A percentile compares a stretch with the other conserved stretches of the same genome.
These are phyloP conservation scores for Aspergillus campestris DNA, from an alignment of 495 filamentous ascomycete species.

Conservation along the genomic window DNA sequence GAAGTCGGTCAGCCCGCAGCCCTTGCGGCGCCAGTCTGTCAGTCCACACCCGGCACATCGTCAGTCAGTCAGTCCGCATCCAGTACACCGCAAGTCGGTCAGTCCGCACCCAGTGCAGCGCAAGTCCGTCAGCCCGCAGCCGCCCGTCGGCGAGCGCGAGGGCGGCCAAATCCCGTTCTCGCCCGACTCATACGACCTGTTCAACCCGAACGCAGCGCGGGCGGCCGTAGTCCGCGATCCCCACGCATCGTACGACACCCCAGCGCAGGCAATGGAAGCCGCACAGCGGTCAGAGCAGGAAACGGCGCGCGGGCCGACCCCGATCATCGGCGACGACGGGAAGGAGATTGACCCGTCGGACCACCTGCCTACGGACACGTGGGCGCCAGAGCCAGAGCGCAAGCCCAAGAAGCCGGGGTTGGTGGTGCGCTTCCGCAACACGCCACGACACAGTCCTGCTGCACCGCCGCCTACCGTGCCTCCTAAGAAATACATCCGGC, in stretches of 20 bases:
- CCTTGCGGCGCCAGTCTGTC: neutral
- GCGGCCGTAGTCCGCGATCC: conserved; percentile 21
- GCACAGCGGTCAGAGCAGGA: conserved; percentile 28
- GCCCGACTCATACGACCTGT: conserved; percentile 63
- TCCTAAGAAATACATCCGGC: neutral
- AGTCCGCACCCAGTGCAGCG: conserved; percentile 57
- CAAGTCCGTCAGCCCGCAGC: conserved; percentile 69
- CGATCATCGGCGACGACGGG: conserved; percentile 75
- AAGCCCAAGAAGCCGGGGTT: conserved; percentile 56
- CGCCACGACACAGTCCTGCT: conserved; percentile 18
- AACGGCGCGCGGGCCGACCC: conserved; percentile 28
- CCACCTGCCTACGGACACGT: conserved; percentile 81
- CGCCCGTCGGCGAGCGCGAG: conserved; percentile 40
- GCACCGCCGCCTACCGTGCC: neutral
- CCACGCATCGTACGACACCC: conserved; percentile 34
- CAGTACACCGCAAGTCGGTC: conserved; percentile 55
- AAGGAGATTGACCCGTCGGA: conserved; percentile 87
- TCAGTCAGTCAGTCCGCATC: neutral
- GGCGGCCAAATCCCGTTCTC: conserved; percentile 70
- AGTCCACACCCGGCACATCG: conserved; percentile 1
- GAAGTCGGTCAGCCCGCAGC: conserved; percentile 11
- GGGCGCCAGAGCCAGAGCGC: conserved; percentile 87
- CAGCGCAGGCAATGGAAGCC: conserved; percentile 32
- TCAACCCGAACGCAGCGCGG: conserved; percentile 36
- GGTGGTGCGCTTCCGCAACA: conserved; percentile 42